Evolutionary conservation across 345 rosid genomes (phyloP).

Genomic region (Euphorbia lathyris): DNA sequence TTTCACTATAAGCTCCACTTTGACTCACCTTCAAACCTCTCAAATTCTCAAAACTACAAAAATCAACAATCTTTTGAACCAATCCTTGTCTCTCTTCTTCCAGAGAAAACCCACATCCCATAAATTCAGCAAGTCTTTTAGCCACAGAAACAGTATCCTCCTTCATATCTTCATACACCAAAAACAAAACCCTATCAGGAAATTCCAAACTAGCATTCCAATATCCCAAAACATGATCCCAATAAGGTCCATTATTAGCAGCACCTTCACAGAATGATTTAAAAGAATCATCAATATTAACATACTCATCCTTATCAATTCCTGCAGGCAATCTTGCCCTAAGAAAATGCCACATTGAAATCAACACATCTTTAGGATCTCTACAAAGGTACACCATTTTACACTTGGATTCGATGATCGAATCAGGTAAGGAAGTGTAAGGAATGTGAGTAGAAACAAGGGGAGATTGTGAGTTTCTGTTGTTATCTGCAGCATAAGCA

Average conservation of each 20-base stretch:
- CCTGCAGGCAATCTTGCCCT: neutral
- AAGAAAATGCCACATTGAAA: neutral
- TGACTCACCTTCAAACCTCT: neutral
- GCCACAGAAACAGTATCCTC: too few relatives aligned
- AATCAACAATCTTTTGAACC: neutral
- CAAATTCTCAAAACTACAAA: neutral
- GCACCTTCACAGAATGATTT: too few relatives aligned
- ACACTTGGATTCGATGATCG: neutral
- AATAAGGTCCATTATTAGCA: too few relatives aligned
- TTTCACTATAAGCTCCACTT: neutral
- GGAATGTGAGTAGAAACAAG: neutral
- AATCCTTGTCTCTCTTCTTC: neutral
- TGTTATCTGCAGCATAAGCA: neutral
- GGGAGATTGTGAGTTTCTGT: neutral
- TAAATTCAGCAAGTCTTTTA: neutral
- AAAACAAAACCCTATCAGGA: too few relatives aligned
- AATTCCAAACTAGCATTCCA: too few relatives aligned
- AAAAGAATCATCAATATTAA: too few relatives aligned
- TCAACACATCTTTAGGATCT: slow-evolving; percentile 1
- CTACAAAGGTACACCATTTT: neutral
- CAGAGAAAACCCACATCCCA: neutral
- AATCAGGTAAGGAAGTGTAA: neutral
- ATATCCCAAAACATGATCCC: too few relatives aligned
- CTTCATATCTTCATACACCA: too few relatives aligned
- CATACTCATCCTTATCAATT: neutral